Base-by-base conservation (phyloP, 306 rosid genomes). In the Acmispon strigosus region DNA sequence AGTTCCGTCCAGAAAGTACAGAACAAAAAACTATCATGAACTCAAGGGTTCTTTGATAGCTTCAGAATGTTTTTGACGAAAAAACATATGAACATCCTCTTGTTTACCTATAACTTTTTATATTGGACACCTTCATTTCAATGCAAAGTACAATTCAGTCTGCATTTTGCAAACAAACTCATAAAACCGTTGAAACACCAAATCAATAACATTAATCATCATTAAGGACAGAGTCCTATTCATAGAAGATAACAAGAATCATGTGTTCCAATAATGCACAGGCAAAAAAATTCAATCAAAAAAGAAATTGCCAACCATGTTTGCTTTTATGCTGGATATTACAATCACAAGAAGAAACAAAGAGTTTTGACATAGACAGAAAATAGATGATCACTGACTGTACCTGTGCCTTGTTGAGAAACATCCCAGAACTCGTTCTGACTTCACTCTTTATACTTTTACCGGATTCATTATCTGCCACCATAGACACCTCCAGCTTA, bases 401-500 rank as follows among this genome's bases (percentile, higher is more conserved):
- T 63, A 91, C 99, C 89, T 95, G 97, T 75, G 78, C 84, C 72
- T 79, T 89, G 60, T 3, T 13, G 45, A 95, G 92, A 75, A 91
- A 95, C 97, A 87, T 95, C 55, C 99, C 99, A 13, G 96, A 89
- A 79, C 99, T 95, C 50, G 99, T 95, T 75, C 99, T 88, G 17
- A 87, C 96, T 72, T 86, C 82, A 66, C 99, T 95, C 81, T 7
- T 18, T 68, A 89, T 52, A 80, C 92, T 87, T 85, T 87, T 77
- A 10, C 99, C 99, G 2, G 97, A 89, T 10, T 83, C 95, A 37
- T 85, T 90, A 72, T 91, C 97, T 0, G 96, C 96, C 79, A 95
- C 99, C 99, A 89, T 89, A 4, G 99, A 95, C 72, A 51, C 71
- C 80, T 89, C 88, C 41, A 95, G 86, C 87, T 95, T 89, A 73